Evolutionary conservation across 164 flowering plant species (phyloP).

Genomic region (Macadamia tetraphylla): DNA sequence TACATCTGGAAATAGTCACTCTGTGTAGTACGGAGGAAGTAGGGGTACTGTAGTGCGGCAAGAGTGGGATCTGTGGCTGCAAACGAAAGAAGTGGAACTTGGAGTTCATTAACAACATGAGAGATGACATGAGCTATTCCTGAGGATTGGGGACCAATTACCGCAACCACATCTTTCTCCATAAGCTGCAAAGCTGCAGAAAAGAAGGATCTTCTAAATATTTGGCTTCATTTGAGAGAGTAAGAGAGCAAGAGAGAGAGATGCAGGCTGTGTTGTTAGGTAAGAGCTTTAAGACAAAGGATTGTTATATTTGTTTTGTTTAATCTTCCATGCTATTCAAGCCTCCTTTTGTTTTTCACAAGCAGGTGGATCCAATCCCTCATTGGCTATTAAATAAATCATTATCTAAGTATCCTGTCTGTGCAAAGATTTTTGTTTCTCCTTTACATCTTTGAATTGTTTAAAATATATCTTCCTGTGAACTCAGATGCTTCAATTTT

Average conservation of each 20-base stretch:
- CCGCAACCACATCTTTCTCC: constrained; percentile 66
- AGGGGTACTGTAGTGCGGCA: constrained; percentile 68
- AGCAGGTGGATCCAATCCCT: too few species aligned
- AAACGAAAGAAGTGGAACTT: constrained; percentile 77
- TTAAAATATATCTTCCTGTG: too few species aligned
- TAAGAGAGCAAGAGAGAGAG: not conserved
- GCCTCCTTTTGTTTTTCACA: too few species aligned
- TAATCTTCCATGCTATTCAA: too few species aligned
- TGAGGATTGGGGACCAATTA: constrained; percentile 89
- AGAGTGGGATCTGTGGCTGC: constrained; percentile 89
- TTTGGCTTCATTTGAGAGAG: not conserved
- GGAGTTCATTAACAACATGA: constrained; percentile 64
- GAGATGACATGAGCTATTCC: constrained; percentile 80
- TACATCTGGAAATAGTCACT: constrained; percentile 78
- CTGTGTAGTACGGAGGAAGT: constrained; percentile 68
- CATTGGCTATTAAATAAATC: too few species aligned
- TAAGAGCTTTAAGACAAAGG: too few species aligned
- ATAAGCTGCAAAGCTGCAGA: constrained; percentile 69
- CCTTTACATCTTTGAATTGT: too few species aligned
- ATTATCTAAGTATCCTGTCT: too few species aligned
- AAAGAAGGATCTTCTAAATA: constrained; percentile 4
- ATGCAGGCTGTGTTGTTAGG: too few species aligned
- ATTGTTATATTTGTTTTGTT: too few species aligned
- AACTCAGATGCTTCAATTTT: too few species aligned
- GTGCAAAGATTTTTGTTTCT: too few species aligned